Evolutionary conservation across 2,329 filamentous ascomycete species (phyloP), one percentile per base, ranked within the genome.

Genomic region (Tolypocladium ovalisporum): DNA sequence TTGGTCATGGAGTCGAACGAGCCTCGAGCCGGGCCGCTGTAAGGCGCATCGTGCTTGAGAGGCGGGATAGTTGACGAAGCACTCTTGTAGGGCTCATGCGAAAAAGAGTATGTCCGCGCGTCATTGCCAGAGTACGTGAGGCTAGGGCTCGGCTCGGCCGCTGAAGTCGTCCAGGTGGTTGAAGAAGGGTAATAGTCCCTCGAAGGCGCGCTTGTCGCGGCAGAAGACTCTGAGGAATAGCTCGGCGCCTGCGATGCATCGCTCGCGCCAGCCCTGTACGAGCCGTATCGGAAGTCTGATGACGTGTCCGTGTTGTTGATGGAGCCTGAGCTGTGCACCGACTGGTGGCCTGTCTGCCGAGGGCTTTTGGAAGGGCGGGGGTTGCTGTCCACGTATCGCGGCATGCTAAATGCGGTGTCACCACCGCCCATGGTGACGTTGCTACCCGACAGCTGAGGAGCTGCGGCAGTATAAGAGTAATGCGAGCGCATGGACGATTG

Each of bases 261-360:
- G 44, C 64, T 66, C 49, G 72, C 58, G 44, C 62, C 65, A 8
- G 63, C 60, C 15, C 67, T 64, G 57, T 71, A 75, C 2, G 80
- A 75, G 3, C 79, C 77, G 61, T 84, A 84, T 55, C 82, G 76
- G 65, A 84, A 84, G 64, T 84, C 81, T 27, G 76, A 73, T 0
- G 79, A 71, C 4, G 75, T 66, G 44, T 82, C 80, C 54, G 57
- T 56, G 64, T 75, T 76, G 39, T 73, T 70, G 36, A 81, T 70
- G 27, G 80, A 79, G 42, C 74, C 71, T 15, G 70, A 68, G 63
- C 76, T 78, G 58, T 80, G 78, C 37, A 82, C 72, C 1, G 81
- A 82, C 54, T 79, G 78, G 61, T 83, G 79, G 65, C 74, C 77
- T 13, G 71, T 73, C 59, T 82, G 78, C 2, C 82, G 76, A 0